Percentiles rank a stretch among this genome's conserved stretches.
Evolutionary conservation across 2,329 filamentous ascomycete species (phyloP).

Genomic region (Scopulariopsis brevicaulis): DNA sequence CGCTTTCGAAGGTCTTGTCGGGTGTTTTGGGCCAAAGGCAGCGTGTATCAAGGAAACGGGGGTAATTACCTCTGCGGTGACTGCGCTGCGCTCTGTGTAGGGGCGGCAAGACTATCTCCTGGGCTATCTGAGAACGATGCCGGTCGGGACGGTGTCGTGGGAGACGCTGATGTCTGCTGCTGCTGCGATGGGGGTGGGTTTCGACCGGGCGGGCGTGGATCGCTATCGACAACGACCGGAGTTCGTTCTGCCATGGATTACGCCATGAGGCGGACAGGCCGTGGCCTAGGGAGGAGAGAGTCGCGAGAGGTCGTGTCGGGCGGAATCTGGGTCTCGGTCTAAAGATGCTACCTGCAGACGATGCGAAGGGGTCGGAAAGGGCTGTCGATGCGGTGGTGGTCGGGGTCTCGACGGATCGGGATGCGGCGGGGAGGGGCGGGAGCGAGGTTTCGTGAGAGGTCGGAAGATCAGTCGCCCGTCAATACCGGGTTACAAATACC

Average conservation of each 20-base stretch:
- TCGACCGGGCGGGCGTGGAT: constrained; percentile 5
- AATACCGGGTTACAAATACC: neutral
- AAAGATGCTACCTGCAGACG: neutral
- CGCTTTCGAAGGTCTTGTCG: neutral
- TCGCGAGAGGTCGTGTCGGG: neutral
- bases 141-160: constrained; percentile 1
- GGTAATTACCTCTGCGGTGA: neutral
- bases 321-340: neutral
- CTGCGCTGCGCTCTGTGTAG: neutral
- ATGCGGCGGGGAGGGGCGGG: neutral
- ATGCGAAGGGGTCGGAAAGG: neutral
- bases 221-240: constrained; percentile 15
- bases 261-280: constrained; percentile 45
- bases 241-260: constrained; percentile 60
- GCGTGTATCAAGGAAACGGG: neutral
- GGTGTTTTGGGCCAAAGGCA: neutral
- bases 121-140: neutral
- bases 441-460: neutral
- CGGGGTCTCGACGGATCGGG: neutral
- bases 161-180: neutral
- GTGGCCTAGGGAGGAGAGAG: constrained; percentile 2
- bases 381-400: neutral
- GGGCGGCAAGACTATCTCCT: neutral
- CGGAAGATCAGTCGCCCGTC: neutral
- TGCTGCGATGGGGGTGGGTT: constrained; percentile 3